Base-by-base conservation (phyloP, 768 basidiomycete species). In the Tephrocybe sp. region DNA sequence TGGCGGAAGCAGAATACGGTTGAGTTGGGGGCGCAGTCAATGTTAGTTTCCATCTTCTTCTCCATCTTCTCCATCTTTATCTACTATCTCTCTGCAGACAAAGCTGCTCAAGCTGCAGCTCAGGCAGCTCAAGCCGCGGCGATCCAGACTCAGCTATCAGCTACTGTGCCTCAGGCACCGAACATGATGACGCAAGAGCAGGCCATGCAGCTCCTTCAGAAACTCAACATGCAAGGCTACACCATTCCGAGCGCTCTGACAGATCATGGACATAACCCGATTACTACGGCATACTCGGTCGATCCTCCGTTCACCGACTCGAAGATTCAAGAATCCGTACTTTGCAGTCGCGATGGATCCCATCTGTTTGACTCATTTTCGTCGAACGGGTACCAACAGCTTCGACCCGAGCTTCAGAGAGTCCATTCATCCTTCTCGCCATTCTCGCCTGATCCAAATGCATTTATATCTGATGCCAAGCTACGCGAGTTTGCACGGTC, bases 1-100 rank as follows among this genome's bases (percentile, higher is more conserved):
- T 56, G 92, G 91, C 27, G 94, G 94, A 13, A 92, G 92, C 55
- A 78, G 90, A 60, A 93, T 97, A 56, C 80, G 94, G 28, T 69
- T 96, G 55, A 92, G 89, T 62, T 97, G 94, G 94, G 94, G 94
- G 34, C 77, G 93, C 39, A 92, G 89, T 68, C 92, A 95, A 79
- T 92, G 91, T 92, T 49, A 36, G 83, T 75, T 16, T 15, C 22
- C 25, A 45, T 31, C 9, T 46, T 38, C 32, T 9, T 19, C 28
- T 30, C 28, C 12, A 30, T 28, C 13, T 22, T 24, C 15, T 18
- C 12, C 19, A 22, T 25, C 16, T 30, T 52, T 43, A 44, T 34
- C 44, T 53, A 52, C 51, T 4, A 51, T 40, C 43, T 24, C 28
- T 28, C 28, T 44, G 24, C 53, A 92, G 91, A 92, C 66, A 93